phyloP scores from a whole-genome alignment of 2,329 filamentous ascomycete genomes.

The Nemania sp. region DNA sequence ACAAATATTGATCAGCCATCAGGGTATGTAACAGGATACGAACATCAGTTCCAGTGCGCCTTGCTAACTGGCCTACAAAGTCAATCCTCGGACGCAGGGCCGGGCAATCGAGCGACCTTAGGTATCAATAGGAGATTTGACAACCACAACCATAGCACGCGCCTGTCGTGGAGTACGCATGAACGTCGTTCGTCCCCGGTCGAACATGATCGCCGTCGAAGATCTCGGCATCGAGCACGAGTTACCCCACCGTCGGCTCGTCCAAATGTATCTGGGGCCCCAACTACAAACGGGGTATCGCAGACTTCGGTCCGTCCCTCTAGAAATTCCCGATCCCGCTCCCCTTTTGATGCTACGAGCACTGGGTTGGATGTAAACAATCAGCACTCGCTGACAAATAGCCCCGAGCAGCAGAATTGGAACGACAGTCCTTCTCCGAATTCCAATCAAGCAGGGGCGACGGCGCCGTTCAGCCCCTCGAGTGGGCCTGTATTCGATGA shows the following conservation, averaged over 20 bases:
- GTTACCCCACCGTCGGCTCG: conserved; percentile 31
- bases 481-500: conserved; percentile 22
- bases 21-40: conserved; percentile 6
- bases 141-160: conserved; percentile 7
- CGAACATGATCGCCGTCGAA: conserved; percentile 38
- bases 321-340: conserved; percentile 24
- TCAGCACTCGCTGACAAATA: conserved; percentile 25
- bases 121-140: conserved; percentile 29
- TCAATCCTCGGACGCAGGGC: conserved; percentile 10
- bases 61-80: conserved; percentile 17
- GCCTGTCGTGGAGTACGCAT: conserved; percentile 26
- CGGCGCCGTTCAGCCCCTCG: conserved; percentile 17
- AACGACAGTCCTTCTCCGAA: conserved; percentile 18
- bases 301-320: conserved; percentile 33
- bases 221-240: conserved; percentile 36
- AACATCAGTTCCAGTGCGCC: neutral
- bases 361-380: conserved; percentile 6
- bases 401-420: conserved; percentile 28
- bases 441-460: conserved; percentile 24
- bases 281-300: conserved; percentile 24
- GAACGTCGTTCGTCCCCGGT: conserved; percentile 38
- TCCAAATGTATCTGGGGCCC: conserved; percentile 25
- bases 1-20: conserved; percentile 1
- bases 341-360: conserved; percentile 16
- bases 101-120: conserved; percentile 3